Percentiles rank a stretch among this genome's conserved stretches.
Evolutionary conservation across 805 yeast genomes (phyloP).

Genomic region (Zygotorulaspora chibaensis): DNA sequence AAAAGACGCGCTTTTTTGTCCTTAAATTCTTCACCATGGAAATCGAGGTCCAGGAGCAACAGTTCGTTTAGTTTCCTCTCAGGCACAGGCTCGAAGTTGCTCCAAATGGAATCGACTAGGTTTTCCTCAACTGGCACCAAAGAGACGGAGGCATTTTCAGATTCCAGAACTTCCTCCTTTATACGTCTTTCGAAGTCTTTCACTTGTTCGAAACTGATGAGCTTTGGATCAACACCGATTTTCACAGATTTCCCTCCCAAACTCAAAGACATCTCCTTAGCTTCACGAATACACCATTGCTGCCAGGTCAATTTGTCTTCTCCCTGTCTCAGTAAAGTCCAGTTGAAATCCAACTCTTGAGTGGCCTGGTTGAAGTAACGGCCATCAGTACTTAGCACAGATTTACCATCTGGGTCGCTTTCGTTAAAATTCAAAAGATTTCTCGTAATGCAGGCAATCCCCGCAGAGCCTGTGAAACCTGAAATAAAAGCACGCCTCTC

Average conservation of each 20-base stretch:
- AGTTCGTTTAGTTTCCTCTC: conserved; percentile 48
- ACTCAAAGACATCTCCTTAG: conserved; percentile 42
- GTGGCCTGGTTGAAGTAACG: conserved; percentile 90
- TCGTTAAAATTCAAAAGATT: conserved; percentile 39
- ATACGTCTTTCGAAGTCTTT: conserved; percentile 30
- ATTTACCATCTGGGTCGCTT: conserved; percentile 51
- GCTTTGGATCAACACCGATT: conserved; percentile 80
- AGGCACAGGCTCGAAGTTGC: conserved; percentile 60
- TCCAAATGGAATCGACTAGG: conserved; percentile 75
- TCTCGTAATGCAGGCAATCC: conserved; percentile 76
- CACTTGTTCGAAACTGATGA: conserved; percentile 49
- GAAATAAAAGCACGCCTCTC: conserved; percentile 78
- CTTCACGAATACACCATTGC: conserved; percentile 63
- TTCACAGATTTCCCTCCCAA: conserved; percentile 41
- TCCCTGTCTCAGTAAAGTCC: conserved; percentile 82
- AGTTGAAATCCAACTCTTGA: conserved; percentile 70
- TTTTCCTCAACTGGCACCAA: conserved; percentile 55
- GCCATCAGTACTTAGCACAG: conserved; percentile 89
- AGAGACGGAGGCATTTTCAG: conserved; percentile 37
- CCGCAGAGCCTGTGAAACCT: conserved; percentile 92
- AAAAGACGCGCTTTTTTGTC: conserved; percentile 53
- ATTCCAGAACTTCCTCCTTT: conserved; percentile 23
- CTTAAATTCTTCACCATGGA: conserved; percentile 59
- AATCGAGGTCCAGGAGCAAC: conserved; percentile 46
- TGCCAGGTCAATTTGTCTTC: conserved; percentile 75